Percentiles rank a stretch among this genome's conserved stretches.
Evolutionary conservation across 345 rosid genomes (phyloP).

Genomic region (Aurinia saxatilis): DNA sequence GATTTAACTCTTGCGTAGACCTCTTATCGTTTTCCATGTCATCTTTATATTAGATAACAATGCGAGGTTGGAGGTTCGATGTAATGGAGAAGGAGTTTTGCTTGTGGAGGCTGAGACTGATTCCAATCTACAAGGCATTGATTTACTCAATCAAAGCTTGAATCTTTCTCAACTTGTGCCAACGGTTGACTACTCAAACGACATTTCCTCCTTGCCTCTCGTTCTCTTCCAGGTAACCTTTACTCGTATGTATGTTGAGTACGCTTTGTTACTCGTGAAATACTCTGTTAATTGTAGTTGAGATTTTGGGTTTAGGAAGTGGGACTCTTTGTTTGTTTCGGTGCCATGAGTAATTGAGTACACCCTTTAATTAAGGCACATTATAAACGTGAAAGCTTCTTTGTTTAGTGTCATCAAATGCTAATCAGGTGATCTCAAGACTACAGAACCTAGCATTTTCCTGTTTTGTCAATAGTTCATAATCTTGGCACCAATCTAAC

Average conservation of each 20-base stretch:
- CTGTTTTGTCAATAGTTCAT: too few species aligned
- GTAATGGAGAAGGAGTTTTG: conserved; percentile 40
- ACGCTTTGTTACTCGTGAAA: background rate
- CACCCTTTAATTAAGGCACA: background rate
- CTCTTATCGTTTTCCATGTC: background rate
- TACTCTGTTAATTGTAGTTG: too few species aligned
- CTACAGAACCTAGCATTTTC: too few species aligned
- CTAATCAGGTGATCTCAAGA: too few species aligned
- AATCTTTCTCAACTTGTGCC: conserved; percentile 27
- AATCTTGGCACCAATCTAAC: background rate
- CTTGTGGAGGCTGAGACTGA: conserved; percentile 29
- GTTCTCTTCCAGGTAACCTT: conserved; percentile 27
- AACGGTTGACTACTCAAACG: conserved; percentile 21
- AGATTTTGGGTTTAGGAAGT: background rate
- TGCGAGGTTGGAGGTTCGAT: conserved; percentile 35
- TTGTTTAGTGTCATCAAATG: background rate
- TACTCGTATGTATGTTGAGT: background rate
- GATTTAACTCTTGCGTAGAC: background rate
- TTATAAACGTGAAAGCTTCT: background rate
- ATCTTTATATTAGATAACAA: conserved; percentile 1
- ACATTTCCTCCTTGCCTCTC: conserved; percentile 29
- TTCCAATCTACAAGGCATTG: conserved; percentile 15
- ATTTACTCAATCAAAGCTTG: conserved; percentile 3
- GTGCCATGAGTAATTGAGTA: background rate
- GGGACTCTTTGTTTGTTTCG: background rate